Evolutionary conservation across 169 alveolate genomes (phyloP).

Genomic region (Cystoisospora suis): DNA sequence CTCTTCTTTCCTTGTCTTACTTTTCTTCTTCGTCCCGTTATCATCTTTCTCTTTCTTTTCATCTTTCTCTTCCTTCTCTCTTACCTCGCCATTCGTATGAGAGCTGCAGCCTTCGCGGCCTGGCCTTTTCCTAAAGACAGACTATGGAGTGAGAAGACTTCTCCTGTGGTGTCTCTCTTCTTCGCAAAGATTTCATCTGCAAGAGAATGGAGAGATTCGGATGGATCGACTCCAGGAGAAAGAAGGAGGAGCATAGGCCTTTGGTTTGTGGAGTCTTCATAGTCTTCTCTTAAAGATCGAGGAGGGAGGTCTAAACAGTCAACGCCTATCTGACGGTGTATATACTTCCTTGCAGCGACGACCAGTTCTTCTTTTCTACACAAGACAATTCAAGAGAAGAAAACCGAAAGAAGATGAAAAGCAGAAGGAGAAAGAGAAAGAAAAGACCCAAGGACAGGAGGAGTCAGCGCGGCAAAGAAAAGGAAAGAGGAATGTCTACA

Average conservation of each 20-base stretch:
- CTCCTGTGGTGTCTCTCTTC: no score
- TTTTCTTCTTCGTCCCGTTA: not conserved
- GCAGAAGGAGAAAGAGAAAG: not conserved
- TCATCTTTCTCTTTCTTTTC: slow-evolving; percentile 19
- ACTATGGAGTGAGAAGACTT: slow-evolving; percentile 80
- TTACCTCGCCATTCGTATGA: slow-evolving; percentile 83
- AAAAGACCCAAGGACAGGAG: not conserved
- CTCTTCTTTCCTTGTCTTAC: not conserved
- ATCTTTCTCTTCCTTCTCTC: slow-evolving; percentile 72
- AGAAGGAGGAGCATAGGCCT: slow-evolving; percentile 92
- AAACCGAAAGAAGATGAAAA: not conserved
- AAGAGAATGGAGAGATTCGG: slow-evolving; percentile 82
- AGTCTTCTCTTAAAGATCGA: slow-evolving; percentile 87
- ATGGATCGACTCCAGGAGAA: slow-evolving; percentile 95
- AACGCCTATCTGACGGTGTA: slow-evolving; percentile 78
- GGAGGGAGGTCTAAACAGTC: slow-evolving; percentile 90
- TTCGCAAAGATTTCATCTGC: slow-evolving; percentile 68
- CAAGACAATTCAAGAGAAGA: not conserved
- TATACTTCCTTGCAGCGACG: slow-evolving; percentile 53
- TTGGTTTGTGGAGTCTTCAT: slow-evolving; percentile 83
- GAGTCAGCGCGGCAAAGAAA: not conserved
- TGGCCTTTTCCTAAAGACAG: slow-evolving; percentile 94
- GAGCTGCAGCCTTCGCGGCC: slow-evolving; percentile 89
- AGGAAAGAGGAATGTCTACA: no score
- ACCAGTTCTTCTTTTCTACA: slow-evolving; percentile 45